These are phyloP conservation scores for Camelina hispida DNA, from an alignment of 345 rosid genomes.

Conservation along the genomic window DNA sequence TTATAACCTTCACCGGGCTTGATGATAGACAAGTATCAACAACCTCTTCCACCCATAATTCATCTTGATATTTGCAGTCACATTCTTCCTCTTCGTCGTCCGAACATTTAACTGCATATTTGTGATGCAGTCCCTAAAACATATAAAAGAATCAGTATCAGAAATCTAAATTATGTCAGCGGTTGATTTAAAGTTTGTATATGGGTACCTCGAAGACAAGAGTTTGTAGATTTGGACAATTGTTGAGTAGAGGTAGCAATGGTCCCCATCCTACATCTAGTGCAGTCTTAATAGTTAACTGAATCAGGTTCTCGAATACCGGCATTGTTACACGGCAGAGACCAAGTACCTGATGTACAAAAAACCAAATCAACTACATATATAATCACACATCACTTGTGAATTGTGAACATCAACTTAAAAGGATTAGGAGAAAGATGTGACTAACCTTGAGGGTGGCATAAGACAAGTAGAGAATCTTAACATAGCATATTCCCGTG, in stretches of 20 bases:
- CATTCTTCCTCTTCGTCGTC: neutral
- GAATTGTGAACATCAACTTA: too few relatives aligned
- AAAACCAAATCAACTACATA: neutral
- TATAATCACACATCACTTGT: neutral
- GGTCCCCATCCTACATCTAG: neutral
- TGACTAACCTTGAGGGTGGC: neutral
- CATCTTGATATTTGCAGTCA: neutral
- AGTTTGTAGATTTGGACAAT: neutral
- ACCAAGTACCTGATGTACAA: neutral
- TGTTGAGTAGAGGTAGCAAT: neutral
- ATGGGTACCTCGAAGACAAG: neutral
- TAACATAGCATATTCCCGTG: neutral
- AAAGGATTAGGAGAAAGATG: neutral
- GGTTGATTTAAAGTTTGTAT: neutral
- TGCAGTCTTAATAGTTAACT: neutral
- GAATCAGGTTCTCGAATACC: neutral
- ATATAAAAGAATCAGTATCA: neutral
- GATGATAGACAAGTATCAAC: neutral
- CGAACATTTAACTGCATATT: neutral
- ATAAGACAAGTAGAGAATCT: conserved; percentile 10
- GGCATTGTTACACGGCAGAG: neutral
- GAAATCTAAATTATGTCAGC: neutral
- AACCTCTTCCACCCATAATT: neutral
- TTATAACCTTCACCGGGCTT: neutral
- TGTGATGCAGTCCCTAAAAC: neutral